These are phyloP conservation scores for Talaromyces sp. DNA, from an alignment of 2,329 filamentous ascomycete species.

Conservation along the genomic window DNA sequence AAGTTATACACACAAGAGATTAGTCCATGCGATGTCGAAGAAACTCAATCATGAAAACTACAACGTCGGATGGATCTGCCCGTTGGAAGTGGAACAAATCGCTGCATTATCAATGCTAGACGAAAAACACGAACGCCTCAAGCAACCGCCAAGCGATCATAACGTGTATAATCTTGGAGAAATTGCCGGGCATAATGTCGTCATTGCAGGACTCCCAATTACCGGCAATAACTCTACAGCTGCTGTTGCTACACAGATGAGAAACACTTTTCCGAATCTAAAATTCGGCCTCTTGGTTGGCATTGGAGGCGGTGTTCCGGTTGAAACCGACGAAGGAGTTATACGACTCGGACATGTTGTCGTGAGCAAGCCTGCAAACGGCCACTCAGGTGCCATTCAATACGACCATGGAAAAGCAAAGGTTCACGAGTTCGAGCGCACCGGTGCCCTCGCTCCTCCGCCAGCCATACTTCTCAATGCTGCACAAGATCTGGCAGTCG, in stretches of 20 bases:
- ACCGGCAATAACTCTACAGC: conserved; percentile 11
- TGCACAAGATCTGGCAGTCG: conserved; percentile 1
- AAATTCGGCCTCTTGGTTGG: conserved; percentile 13
- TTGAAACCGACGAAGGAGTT: not conserved
- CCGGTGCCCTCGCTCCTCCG: conserved; percentile 3
- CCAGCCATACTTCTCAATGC: conserved; percentile 3
- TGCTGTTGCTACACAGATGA: conserved; percentile 12
- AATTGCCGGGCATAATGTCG: conserved; percentile 13
- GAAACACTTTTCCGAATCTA: conserved; percentile 9
- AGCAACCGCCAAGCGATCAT: conserved; percentile 1
- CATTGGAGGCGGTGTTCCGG: conserved; percentile 14
- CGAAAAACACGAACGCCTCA: conserved; percentile 9
- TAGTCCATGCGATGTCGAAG: not conserved
- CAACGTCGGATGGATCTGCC: conserved; percentile 23
- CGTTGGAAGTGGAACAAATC: conserved; percentile 19
- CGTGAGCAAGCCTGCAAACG: conserved; percentile 3
- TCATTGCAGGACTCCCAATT: conserved; percentile 1
- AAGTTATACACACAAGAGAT: not conserved
- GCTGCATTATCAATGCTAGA: conserved; percentile 22
- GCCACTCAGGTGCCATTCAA: not conserved
- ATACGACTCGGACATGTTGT: conserved; percentile 16
- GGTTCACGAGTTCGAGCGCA: not conserved
- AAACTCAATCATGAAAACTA: conserved; percentile 14
- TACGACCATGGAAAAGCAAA: not conserved
- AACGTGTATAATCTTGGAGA: conserved; percentile 12